Base-by-base conservation (phyloP, 495 filamentous ascomycete genomes). In the Hyaloscypha bicolor region DNA sequence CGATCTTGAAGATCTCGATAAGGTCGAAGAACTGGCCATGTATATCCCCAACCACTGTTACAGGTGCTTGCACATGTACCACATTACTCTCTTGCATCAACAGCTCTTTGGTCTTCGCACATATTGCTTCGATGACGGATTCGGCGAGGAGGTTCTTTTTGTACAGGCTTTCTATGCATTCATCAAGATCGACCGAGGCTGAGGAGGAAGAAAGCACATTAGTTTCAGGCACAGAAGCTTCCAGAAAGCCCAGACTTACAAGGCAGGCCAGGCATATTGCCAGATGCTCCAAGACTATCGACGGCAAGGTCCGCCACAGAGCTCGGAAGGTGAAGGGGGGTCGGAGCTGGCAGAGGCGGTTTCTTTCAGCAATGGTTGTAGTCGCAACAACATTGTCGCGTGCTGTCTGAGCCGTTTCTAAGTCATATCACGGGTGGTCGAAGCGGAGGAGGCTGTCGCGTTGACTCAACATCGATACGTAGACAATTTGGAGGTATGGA, bases 1-100 rank as follows among this genome's bases (percentile, higher is more conserved):
- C 96, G 72, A 99, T 99, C 76, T 92, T 94, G 78, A 99, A 99
- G 68, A 99, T 99, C 83, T 99, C 95, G 55, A 98, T 92, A 85
- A 99, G 86, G 74, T 99, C 95, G 74, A 93, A 98, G 78, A 99
- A 99, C 79, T 99, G 95, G 21, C 95, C 95, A 78, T 99, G 95
- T 72, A 99, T 99, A 74, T 99, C 95, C 68, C 95, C 95, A 9
- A 99, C 96, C 3, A 99, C 95, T n/a, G 95, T 99, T 52, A 99
- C 92, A 9, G 95, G 95, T 19, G 95, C 94, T 63, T 88, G 88
- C 66, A 99, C 96, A 76, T 99, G 95, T 53, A 99, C 95, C 59
- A 99, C 95, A 82, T 99, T 99, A 84, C 94, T 97, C 86, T 99
- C 95, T 76, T 95, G 96, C 95, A 99, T 99, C 69, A 99, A 83